Evolutionary conservation across 2,329 filamentous ascomycete genomes (phyloP).

Genomic region (Rutstroemia sydowiana): DNA sequence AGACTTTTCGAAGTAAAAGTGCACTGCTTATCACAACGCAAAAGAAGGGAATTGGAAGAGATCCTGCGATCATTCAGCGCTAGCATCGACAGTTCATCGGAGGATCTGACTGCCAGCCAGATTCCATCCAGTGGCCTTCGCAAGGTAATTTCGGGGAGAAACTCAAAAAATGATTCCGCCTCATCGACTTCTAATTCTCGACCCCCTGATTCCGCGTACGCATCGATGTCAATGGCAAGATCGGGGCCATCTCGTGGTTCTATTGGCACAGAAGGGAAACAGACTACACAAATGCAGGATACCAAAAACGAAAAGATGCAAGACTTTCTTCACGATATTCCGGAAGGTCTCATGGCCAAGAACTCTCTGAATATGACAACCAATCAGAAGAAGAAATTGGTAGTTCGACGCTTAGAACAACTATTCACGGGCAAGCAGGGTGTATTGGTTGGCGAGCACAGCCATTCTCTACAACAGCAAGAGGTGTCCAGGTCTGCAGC

Average conservation of each 20-base stretch:
- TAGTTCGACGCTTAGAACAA: conserved; percentile 70
- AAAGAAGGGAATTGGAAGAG: conserved; percentile 70
- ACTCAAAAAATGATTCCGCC: conserved; percentile 26
- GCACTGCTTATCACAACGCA: conserved; percentile 62
- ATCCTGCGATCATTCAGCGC: conserved; percentile 64
- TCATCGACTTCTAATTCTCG: conserved; percentile 30
- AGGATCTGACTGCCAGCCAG: neutral
- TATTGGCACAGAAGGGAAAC: neutral
- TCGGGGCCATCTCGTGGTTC: conserved; percentile 20
- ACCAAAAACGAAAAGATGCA: conserved; percentile 53
- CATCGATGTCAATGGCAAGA: conserved; percentile 53
- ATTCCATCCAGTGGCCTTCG: neutral
- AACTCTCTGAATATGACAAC: conserved; percentile 56
- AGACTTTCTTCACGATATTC: conserved; percentile 65
- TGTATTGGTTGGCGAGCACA: conserved; percentile 23
- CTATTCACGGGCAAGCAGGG: conserved; percentile 68
- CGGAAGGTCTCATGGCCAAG: conserved; percentile 58
- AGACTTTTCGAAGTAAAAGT: conserved; percentile 79
- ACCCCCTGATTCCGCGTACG: conserved; percentile 49
- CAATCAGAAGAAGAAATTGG: conserved; percentile 66
- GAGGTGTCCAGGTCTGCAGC: conserved; percentile 49
- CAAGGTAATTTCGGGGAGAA: conserved; percentile 18
- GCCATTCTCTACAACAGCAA: conserved; percentile 31
- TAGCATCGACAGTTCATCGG: conserved; percentile 45
- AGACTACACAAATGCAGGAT: neutral